Percentiles rank a stretch among this genome's conserved stretches.
phyloP scores from a whole-genome alignment of 2,329 filamentous ascomycete species.

The Scedosporium boydii region DNA sequence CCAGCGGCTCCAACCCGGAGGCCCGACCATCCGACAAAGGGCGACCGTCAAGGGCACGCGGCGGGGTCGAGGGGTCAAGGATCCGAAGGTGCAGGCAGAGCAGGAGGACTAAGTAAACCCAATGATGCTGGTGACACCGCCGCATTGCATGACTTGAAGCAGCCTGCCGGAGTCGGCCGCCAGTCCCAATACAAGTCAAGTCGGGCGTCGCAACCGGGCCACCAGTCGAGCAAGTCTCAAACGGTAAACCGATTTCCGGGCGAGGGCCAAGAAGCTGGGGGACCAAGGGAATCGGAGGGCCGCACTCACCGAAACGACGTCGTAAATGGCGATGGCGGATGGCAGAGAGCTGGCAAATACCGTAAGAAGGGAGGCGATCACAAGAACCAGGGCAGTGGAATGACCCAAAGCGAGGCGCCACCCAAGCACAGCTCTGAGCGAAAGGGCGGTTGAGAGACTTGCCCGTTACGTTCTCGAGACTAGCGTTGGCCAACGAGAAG shows the following conservation, averaged over 20 bases:
- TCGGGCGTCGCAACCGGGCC: slow-evolving; percentile 11
- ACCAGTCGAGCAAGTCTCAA: slow-evolving; percentile 14
- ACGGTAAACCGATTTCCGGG: slow-evolving; percentile 33
- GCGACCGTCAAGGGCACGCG: not conserved
- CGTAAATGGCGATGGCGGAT: slow-evolving; percentile 29
- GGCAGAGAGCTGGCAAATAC: slow-evolving; percentile 50
- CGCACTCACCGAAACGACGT: slow-evolving; percentile 14
- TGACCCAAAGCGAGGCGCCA: slow-evolving; percentile 38
- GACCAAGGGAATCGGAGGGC: slow-evolving; percentile 44
- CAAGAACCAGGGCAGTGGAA: slow-evolving; percentile 34
- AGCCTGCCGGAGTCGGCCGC: slow-evolving; percentile 5
- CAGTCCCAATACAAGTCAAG: slow-evolving; percentile 10
- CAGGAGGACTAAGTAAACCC: slow-evolving; percentile 17
- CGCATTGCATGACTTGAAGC: slow-evolving; percentile 12
- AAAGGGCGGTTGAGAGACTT: slow-evolving; percentile 45
- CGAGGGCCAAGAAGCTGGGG: slow-evolving; percentile 40
- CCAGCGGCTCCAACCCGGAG: slow-evolving; percentile 55
- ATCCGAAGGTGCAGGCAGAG: slow-evolving; percentile 8
- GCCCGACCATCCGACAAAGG: slow-evolving; percentile 29
- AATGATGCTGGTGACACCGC: slow-evolving; percentile 11
- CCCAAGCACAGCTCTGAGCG: slow-evolving; percentile 52
- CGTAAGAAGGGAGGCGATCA: slow-evolving; percentile 40
- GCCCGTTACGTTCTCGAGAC: not conserved
- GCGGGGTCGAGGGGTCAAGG: slow-evolving; percentile 2
- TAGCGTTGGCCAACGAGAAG: not conserved